Percentiles rank a stretch among this genome's conserved stretches.
Conservation (phyloP, 345 rosid species). For the Salix exigua region DNA sequence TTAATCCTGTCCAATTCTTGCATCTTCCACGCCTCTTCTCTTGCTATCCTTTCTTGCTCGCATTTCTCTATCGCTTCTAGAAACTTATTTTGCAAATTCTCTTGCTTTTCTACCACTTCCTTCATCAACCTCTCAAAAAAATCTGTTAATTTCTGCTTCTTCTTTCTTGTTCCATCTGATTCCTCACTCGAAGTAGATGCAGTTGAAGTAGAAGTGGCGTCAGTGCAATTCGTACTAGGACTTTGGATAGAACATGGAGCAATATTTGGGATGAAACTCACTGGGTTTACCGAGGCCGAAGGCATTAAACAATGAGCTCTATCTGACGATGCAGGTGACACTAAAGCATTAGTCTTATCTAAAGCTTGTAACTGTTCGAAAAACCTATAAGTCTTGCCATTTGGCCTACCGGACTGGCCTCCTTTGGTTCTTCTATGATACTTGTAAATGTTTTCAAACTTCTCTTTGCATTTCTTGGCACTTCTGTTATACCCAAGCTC, state of each 20-base stretch:
- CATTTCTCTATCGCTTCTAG: conserved; percentile 25
- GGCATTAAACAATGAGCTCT: background rate
- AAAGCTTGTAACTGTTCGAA: conserved; percentile 32
- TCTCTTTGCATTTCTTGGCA: conserved; percentile 37
- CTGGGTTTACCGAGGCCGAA: conserved; percentile 10
- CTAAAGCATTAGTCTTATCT: background rate
- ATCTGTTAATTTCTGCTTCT: conserved; percentile 15
- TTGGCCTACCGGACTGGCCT: conserved; percentile 18
- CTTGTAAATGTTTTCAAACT: conserved; percentile 32
- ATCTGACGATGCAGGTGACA: conserved; percentile 15
- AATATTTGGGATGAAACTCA: background rate
- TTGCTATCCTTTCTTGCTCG: conserved; percentile 25
- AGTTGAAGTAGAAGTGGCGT: conserved; percentile 19
- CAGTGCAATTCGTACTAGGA: conserved; percentile 9
- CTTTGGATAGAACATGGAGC: conserved; percentile 15
- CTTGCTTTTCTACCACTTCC: conserved; percentile 29
- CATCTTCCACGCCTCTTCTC: conserved; percentile 33
- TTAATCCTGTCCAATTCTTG: conserved; percentile 33
- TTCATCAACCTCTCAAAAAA: conserved; percentile 27
- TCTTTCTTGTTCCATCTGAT: conserved; percentile 22
- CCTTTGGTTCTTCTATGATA: conserved; percentile 36
- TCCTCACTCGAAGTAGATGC: conserved; percentile 25
- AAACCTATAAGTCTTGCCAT: conserved; percentile 30
- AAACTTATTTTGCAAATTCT: conserved; percentile 26
- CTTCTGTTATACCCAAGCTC: conserved; percentile 27